Base-by-base conservation (phyloP, 2,329 filamentous ascomycete genomes). In the Chrysoporthe austroafricana region DNA sequence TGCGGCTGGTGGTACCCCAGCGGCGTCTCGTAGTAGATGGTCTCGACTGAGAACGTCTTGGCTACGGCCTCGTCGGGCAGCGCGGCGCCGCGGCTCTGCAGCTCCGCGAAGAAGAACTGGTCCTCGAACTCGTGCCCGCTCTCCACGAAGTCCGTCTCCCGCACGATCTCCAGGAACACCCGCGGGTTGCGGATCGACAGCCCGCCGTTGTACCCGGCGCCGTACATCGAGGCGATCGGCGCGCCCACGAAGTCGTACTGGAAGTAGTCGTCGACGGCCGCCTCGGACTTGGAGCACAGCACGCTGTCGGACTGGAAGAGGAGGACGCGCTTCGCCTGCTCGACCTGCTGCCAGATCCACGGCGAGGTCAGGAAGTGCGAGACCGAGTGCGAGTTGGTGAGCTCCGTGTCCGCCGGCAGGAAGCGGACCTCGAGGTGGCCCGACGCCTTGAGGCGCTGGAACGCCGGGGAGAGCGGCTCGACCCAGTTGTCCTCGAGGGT, bases 281-380 rank as follows among this genome's bases (percentile, higher is more conserved):
- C 65, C 32, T 69, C 36, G 8, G 76, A 68, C 18, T 72, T 73
- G 44, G 71, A 69, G 72, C 76, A 79, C 11, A 79, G 65, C 61
- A 78, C 73, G 69, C 74, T 77, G 69, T 78, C 77, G 56, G 71
- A 71, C 68, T 78, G 76, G 73, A 78, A 79, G 42, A 78, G 65
- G 6, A 78, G 73, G 18, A 78, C 68, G 65, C 75, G 74, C 21
- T 62, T 36, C 44, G 75, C 76, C 3, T 71, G 71, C 18, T 67
- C 64, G 32, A 78, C 71, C 57, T 77, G 74, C 58, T 76, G 71
- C 76, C 76, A 78, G 26, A 78, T 60, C 73, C 76, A 78, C 1
- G 73, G 70, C 32, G 70, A 67, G n/a, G 76, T 69, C 32, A 78
- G 71, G 69, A 77, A 78, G 2, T 36, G 26, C 2, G 77, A 79